Base-by-base conservation (phyloP, 441 rosid genomes). In the Pelargonium cotyledonis region DNA sequence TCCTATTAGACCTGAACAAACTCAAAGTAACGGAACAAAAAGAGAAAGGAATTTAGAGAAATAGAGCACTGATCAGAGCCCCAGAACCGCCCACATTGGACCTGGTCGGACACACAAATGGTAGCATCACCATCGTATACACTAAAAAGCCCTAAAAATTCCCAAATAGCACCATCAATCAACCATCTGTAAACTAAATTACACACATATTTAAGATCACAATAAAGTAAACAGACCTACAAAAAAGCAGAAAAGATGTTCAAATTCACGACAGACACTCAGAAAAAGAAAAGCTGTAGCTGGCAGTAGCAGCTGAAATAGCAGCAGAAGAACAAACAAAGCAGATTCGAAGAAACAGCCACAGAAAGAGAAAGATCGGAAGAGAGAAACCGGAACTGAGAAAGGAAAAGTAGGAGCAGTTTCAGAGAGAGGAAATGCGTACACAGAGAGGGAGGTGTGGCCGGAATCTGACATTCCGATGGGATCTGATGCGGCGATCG, bases 401-500 rank as follows among this genome's bases (percentile, higher is more conserved):
- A 23, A 0, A 23, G 26, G 26, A 0, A 23, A 23, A 2, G 26
- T 23, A 23, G 26, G 26, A 23, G 26, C 26, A 23, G 26, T 23
- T 23, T 23, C 49, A 44, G 9, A 44, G 49, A 44, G 55, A 47
- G 55, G 55, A n/a, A 47, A 12, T 12, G 55, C 26, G n/a, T 47
- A 47, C 55, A 14, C 0, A 47, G n/a, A n/a, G n/a, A 5, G 55
- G 14, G n/a, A 10, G 16, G 5, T 14, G 55, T 47, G 55, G 55
- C 53, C 77, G 79, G 80, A 65, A 75, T 14, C 77, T 72, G 63
- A 73, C 85, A 84, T 86, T 72, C 58, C 58, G 77, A 73, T 65
- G 74, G 60, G 65, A 79, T 11, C 11, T 12, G 4, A n/a, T 10
- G 14, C 55, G 55, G 55, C 12, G 55, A 23, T 23, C 26, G 26